Base-by-base conservation (phyloP, 495 filamentous ascomycete genomes). In the Aspergillus carlsbadensis region DNA sequence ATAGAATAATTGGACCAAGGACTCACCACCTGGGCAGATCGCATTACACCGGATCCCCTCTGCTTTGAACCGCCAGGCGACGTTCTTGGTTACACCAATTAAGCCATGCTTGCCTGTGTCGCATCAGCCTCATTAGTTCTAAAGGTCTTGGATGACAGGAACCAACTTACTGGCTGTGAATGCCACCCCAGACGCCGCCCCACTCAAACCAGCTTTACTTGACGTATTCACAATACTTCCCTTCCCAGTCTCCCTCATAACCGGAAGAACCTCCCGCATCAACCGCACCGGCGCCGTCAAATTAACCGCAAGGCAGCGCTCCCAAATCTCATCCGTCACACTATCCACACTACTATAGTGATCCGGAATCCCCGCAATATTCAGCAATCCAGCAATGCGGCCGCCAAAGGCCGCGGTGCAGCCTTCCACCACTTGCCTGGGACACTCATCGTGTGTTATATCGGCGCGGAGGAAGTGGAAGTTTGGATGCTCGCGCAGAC, bases 321-420 rank as follows among this genome's bases (percentile, higher is more conserved):
- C 39, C 51, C 51, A 54, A 2, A 43, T 8, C 3, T 34, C n/a
- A 17, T 54, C 51, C 10, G 51, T 20, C 15, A 73, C 46, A 4
- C 40, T 50, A 52, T 75, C 71, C 1, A 70, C 72, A 36, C 58
- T 62, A 41, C 48, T 42, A 49, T 66, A 71, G 35, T 57, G 60
- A 59, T 78, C 75, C 65, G 73, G 66, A 11, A 75, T 47, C 7
- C 73, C 73, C 0, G 75, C 72, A 7, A 74, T 60, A 47, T 77
- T 78, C 37, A 75, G 55, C 11, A 78, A 62, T 15, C 69, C 68
- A 51, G 77, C 71, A 14, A 77, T 63, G 18, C 62, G 24, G 14
- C 40, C 55, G 3, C 67, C 61, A 24, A 20, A 58, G 5, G 56
- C 26, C 2, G 2, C 13, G 6, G 15, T 13, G 31, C 48, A 52